phyloP scores from a whole-genome alignment of 331 rosid genomes.

The Phaseolus coccineus region DNA sequence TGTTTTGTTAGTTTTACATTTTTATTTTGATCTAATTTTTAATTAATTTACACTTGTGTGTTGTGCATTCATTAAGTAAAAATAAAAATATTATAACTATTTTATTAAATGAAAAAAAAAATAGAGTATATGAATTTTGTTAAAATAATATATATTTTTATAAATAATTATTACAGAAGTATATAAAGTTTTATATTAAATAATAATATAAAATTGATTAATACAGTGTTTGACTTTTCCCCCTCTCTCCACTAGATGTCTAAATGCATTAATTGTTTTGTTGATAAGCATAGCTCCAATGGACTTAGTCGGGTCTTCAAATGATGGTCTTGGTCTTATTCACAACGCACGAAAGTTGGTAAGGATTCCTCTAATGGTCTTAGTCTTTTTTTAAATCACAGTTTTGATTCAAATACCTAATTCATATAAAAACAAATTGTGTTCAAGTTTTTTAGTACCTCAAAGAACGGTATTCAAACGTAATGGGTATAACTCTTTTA shows the following conservation, averaged over 20 bases:
- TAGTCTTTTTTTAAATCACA: neutral
- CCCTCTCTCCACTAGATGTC: neutral
- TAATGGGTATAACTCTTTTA: too few species aligned
- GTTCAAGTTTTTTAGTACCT: neutral
- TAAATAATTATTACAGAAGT: too few species aligned
- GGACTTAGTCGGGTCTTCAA: neutral
- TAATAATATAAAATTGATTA: too few species aligned
- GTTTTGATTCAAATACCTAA: neutral
- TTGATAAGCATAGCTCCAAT: neutral
- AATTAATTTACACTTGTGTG: too few species aligned
- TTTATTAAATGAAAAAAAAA: too few species aligned
- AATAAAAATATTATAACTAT: too few species aligned
- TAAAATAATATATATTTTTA: too few species aligned
- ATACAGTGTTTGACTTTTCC: neutral
- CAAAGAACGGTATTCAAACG: neutral
- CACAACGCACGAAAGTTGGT: neutral
- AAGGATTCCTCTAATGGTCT: neutral
- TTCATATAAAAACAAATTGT: neutral
- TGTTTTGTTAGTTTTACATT: too few species aligned
- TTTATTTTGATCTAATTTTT: too few species aligned
- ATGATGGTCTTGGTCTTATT: neutral
- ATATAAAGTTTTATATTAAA: too few species aligned
- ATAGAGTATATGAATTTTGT: too few species aligned
- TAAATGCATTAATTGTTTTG: neutral
- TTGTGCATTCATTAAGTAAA: too few species aligned